Conservation (phyloP, 1,139 yeast genomes). For the Candida glucosophila region DNA sequence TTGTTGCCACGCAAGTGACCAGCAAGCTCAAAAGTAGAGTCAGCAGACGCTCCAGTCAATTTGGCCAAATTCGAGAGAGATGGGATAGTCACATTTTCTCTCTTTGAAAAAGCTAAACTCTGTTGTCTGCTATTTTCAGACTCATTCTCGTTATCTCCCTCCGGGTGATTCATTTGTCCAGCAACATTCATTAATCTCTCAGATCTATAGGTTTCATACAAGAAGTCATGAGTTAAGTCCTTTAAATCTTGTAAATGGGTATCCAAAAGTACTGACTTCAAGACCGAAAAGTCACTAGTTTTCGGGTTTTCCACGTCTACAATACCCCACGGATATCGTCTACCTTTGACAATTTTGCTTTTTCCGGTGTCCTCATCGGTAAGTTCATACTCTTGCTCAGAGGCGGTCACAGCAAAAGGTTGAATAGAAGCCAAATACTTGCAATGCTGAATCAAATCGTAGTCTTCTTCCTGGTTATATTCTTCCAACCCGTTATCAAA, state of each 20-base stretch:
- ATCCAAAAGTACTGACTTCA: slow-evolving; percentile 77
- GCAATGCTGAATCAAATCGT: slow-evolving; percentile 76
- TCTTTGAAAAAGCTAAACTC: slow-evolving; percentile 1
- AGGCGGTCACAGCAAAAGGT: slow-evolving; percentile 86
- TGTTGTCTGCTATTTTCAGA: slow-evolving; percentile 3
- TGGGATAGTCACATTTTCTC: slow-evolving; percentile 32
- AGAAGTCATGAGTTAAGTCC: slow-evolving; percentile 84
- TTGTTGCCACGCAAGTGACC: slow-evolving; percentile 26
- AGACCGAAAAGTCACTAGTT: slow-evolving; percentile 73
- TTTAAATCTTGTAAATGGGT: slow-evolving; percentile 92
- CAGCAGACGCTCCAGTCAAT: slow-evolving; percentile 27
- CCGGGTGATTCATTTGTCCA: slow-evolving; percentile 14
- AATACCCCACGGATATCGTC: slow-evolving; percentile 93
- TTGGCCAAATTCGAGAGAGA: slow-evolving; percentile 60
- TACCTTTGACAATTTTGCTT: slow-evolving; percentile 51
- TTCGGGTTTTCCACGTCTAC: slow-evolving; percentile 78
- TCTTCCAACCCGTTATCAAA: slow-evolving; percentile 45
- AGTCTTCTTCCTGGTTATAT: slow-evolving; percentile 51
- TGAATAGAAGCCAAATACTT: slow-evolving; percentile 62
- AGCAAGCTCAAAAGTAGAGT: slow-evolving; percentile 16
- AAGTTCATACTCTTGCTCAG: slow-evolving; percentile 45
- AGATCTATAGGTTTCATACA: slow-evolving; percentile 90
- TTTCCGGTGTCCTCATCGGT: slow-evolving; percentile 50
- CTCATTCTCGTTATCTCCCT: slow-evolving; percentile 20
- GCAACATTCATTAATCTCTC: slow-evolving; percentile 58